Percentiles rank a stretch among this genome's conserved stretches.
Conservation (phyloP, 2,329 filamentous ascomycete species). For the Penicillium frequentans region DNA sequence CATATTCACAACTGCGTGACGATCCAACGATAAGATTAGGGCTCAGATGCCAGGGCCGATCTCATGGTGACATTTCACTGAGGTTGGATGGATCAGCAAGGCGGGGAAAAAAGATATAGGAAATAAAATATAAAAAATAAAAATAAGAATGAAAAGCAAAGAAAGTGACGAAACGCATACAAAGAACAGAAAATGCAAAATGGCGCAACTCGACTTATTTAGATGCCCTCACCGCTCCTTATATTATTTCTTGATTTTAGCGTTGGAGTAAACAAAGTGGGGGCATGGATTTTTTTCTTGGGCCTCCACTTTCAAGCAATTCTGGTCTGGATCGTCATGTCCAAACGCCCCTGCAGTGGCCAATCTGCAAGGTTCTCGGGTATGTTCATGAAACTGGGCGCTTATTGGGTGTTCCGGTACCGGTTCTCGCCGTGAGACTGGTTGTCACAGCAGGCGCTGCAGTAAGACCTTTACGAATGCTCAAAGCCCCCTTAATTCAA, state of each 20-base stretch:
- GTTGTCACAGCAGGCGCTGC: neutral
- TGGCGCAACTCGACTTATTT: neutral
- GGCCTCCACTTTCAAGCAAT: neutral
- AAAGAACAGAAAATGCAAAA: neutral
- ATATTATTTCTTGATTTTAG: neutral
- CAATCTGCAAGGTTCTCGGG: neutral
- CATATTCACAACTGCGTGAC: constrained; percentile 4
- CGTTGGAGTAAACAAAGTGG: neutral
- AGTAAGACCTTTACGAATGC: neutral
- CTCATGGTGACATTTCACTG: neutral
- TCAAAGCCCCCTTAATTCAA: neutral
- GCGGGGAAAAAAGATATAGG: neutral
- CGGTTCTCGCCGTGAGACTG: neutral
- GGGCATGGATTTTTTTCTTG: neutral
- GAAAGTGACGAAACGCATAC: neutral
- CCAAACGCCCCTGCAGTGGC: neutral
- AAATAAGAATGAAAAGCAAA: neutral
- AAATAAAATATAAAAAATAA: neutral
- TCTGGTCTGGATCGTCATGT: neutral
- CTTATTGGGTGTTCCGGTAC: neutral
- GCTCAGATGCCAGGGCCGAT: neutral
- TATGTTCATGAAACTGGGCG: neutral
- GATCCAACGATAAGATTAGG: neutral
- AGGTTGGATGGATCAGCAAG: neutral
- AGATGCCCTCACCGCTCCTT: neutral